Evolutionary conservation across 2,329 filamentous ascomycete genomes (phyloP).

Genomic region (Xylaria multiplex): DNA sequence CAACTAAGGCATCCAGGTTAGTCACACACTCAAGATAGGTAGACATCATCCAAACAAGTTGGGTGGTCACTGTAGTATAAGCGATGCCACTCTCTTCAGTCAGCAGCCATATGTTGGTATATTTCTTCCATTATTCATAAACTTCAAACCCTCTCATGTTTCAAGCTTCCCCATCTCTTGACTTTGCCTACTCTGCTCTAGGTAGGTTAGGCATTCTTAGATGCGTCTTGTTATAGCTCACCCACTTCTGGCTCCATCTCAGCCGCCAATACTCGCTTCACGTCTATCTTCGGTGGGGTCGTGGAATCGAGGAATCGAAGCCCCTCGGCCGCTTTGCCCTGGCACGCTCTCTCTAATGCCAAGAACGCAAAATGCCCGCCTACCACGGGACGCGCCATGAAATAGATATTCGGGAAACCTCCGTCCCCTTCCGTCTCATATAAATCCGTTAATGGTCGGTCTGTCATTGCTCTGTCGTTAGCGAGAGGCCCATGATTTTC

Average conservation of each 20-base stretch:
- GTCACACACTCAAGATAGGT: too few relatives aligned
- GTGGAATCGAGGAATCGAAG: slow-evolving; percentile 61
- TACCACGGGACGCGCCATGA: slow-evolving; percentile 85
- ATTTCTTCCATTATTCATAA: too few relatives aligned
- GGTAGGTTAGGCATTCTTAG: not conserved
- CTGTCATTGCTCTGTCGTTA: slow-evolving; percentile 48
- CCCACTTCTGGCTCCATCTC: slow-evolving; percentile 43
- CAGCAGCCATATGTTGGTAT: too few relatives aligned
- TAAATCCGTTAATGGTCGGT: slow-evolving; percentile 82
- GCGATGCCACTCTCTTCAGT: too few relatives aligned
- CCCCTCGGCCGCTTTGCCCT: slow-evolving; percentile 70
- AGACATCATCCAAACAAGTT: too few relatives aligned
- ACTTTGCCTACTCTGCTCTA: not conserved
- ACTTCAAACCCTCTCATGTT: not conserved
- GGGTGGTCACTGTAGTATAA: too few relatives aligned
- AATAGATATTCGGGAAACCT: slow-evolving; percentile 76
- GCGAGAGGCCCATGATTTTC: not conserved
- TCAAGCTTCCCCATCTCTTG: slow-evolving; percentile 1
- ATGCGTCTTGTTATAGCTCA: slow-evolving; percentile 41
- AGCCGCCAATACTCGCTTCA: slow-evolving; percentile 47
- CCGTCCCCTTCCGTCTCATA: slow-evolving; percentile 83
- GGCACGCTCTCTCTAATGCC: slow-evolving; percentile 82
- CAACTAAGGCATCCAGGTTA: too few relatives aligned
- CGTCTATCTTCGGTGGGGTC: slow-evolving; percentile 49
- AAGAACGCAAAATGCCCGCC: slow-evolving; percentile 88